A percentile compares a stretch with the other conserved stretches of the same genome.
phyloP scores from a whole-genome alignment of 345 rosid genomes.

The Erucastrum elatum region DNA sequence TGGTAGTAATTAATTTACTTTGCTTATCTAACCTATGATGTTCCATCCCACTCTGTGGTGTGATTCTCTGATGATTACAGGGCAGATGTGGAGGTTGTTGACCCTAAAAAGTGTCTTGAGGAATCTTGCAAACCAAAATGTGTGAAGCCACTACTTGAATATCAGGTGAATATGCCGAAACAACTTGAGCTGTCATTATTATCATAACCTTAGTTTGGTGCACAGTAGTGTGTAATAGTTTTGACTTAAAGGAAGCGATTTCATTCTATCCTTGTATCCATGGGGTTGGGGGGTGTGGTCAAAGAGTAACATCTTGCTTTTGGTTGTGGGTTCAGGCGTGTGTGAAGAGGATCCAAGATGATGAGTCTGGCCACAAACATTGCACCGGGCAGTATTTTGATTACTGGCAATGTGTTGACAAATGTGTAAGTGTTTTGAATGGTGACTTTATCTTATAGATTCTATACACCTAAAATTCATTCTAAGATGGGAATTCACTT shows the following conservation, averaged over 20 bases:
- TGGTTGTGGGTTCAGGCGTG: slow-evolving; percentile 55
- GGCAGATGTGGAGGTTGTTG: slow-evolving; percentile 48
- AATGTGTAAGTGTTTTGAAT: slow-evolving; percentile 58
- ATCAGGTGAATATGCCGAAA: slow-evolving; percentile 35
- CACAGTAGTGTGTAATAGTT: not conserved
- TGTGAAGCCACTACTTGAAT: slow-evolving; percentile 50
- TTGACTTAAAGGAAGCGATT: not conserved
- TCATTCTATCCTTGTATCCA: no score
- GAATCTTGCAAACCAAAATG: slow-evolving; percentile 51
- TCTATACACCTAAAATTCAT: not conserved
- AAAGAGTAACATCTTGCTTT: not conserved
- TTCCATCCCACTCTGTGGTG: not conserved
- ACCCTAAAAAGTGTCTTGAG: slow-evolving; percentile 52
- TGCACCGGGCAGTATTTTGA: slow-evolving; percentile 90
- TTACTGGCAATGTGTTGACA: slow-evolving; percentile 74
- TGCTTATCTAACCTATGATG: not conserved
- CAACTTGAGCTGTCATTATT: not conserved
- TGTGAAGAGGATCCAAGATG: slow-evolving; percentile 76
- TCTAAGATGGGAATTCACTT: not conserved
- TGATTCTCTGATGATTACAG: no score
- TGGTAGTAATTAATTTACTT: no score
- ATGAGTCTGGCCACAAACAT: slow-evolving; percentile 78
- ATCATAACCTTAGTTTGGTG: not conserved
- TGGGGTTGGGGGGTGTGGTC: not conserved
- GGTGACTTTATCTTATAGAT: no score